phyloP scores from a whole-genome alignment of 164 flowering plant genomes.

The Chimonanthus salicifolius region DNA sequence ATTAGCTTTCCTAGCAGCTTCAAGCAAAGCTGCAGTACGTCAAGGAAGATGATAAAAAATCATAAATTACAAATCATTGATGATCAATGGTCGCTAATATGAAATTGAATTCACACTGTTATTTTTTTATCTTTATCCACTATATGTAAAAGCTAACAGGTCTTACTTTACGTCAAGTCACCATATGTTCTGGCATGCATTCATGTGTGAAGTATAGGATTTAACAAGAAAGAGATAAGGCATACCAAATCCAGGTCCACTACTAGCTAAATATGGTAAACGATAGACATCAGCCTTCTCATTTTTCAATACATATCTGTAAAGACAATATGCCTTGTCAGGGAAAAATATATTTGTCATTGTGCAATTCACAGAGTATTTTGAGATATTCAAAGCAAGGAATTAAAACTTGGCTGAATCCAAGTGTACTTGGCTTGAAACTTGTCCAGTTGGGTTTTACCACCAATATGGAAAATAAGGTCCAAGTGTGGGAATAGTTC shows the following conservation, averaged over 20 bases:
- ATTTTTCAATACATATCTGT: constrained; percentile 85
- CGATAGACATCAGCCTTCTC: constrained; percentile 98
- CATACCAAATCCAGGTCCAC: constrained; percentile 98
- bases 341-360: background rate
- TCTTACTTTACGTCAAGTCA: background rate
- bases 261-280: constrained; percentile 79
- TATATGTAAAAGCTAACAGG: background rate
- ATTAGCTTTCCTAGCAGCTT: constrained; percentile 81
- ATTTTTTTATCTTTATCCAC: background rate
- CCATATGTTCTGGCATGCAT: background rate
- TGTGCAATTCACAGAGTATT: background rate
- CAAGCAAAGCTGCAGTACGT: constrained; percentile 72
- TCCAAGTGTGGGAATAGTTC: too few species aligned
- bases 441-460: background rate
- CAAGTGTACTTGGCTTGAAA: background rate
- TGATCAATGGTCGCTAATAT: background rate
- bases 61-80: background rate
- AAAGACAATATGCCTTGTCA: constrained; percentile 5
- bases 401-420: background rate
- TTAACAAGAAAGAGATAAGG: constrained; percentile 11
- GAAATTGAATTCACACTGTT: background rate
- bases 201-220: background rate
- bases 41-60: background rate
- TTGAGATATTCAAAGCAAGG: background rate
- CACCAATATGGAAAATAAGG: too few species aligned